Base-by-base conservation (phyloP, 2,329 filamentous ascomycete species). In the Fusarium sp. region DNA sequence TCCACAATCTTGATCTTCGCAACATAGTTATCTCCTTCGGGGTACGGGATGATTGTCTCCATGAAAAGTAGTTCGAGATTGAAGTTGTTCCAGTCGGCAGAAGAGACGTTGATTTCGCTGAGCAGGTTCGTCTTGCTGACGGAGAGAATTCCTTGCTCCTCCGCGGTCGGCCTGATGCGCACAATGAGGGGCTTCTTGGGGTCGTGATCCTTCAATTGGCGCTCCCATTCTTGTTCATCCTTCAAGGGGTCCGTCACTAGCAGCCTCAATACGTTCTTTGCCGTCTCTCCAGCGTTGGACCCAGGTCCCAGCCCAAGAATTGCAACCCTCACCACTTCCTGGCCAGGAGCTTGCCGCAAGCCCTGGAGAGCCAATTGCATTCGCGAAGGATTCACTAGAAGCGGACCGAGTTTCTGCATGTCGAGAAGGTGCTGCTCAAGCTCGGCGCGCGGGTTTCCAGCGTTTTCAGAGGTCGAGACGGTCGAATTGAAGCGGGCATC, bases 331-430 rank as follows among this genome's bases (percentile, higher is more conserved):
- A 92, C 85, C 3, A 88, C 85, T 80, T 92, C 91, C 39, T 86
- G 79, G 5, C 91, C 91, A 0, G 88, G 82, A 2, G 81, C 78
- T 78, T 92, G 89, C 37, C 88, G 86, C 68, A 92, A 81, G 24
- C 93, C 91, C 72, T 90, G 88, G 24, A 94, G 83, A 14, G 93
- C 93, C 76, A 96, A 88, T 81, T 94, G 92, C 54, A 95, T 80
- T 65, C 92, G 87, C 33, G 92, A 90, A n/a, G 92, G 86, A 78
- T 93, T 93, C 63, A 93, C 87, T 76, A 91, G 88, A 67, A 86
- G 88, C 27, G 89, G 87, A 2, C 91, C 90, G 58, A 89, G 84
- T 61, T 88, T 88, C 76, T 93, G 88, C 4, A 96, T 85, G 24
- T 89, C 87, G 2, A 86, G 81, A 1, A 95, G 85, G 3, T 89